phyloP scores from a whole-genome alignment of 495 filamentous ascomycete species.

The Neurospora sp. region DNA sequence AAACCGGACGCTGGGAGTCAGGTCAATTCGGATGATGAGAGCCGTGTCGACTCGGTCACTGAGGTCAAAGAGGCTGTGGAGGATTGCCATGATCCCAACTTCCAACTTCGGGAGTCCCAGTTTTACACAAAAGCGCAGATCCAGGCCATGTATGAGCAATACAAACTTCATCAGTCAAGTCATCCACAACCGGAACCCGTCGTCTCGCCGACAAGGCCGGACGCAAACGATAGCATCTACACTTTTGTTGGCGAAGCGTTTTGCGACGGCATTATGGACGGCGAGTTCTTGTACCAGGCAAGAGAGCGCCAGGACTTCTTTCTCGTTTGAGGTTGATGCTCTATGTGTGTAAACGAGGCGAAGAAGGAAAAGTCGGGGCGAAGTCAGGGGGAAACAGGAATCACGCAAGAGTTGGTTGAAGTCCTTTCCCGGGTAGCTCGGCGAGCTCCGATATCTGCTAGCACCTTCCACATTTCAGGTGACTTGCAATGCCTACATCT shows the following conservation, averaged over 20 bases:
- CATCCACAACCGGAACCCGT: neutral
- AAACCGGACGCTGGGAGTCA: neutral
- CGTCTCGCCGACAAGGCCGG: neutral
- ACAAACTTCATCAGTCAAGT: neutral
- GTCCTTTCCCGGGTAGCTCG: neutral
- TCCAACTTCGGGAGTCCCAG: neutral
- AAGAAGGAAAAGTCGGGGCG: neutral
- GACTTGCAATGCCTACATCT: neutral
- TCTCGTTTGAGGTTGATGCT: neutral
- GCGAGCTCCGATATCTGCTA: neutral
- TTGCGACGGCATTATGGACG: constrained; percentile 10
- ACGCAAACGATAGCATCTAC: neutral
- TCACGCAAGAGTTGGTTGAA: neutral
- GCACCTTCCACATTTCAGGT: neutral
- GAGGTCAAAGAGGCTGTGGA: neutral
- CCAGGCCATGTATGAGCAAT: neutral
- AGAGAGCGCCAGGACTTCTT: neutral
- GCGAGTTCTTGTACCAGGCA: constrained; percentile 1
- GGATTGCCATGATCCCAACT: neutral
- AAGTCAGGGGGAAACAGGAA: neutral
- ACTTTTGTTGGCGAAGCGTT: constrained; percentile 7
- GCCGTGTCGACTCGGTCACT: neutral
- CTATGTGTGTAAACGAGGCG: neutral
- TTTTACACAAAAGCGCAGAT: neutral
- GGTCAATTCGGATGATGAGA: neutral